Conservation (phyloP, 2,329 filamentous ascomycete species). For the Colletotrichum incanum region DNA sequence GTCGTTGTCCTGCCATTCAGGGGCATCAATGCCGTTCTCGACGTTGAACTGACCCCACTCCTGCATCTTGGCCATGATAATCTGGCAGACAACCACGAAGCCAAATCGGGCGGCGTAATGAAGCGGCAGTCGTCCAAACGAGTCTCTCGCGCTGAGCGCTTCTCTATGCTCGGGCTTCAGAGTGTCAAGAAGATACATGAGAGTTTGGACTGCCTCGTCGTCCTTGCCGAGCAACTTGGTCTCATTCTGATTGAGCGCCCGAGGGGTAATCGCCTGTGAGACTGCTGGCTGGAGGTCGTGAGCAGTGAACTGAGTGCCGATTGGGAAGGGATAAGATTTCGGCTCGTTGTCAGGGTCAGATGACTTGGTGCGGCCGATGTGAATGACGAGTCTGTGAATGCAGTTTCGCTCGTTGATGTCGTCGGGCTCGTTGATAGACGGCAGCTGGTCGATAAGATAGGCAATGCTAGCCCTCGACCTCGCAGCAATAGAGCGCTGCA, state of each 20-base stretch:
- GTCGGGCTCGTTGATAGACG: slow-evolving; percentile 85
- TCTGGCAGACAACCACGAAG: slow-evolving; percentile 89
- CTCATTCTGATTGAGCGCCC: slow-evolving; percentile 77
- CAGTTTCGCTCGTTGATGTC: slow-evolving; percentile 97
- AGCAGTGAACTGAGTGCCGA: slow-evolving; percentile 70
- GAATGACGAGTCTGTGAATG: slow-evolving; percentile 91
- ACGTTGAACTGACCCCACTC: slow-evolving; percentile 91
- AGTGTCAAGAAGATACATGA: slow-evolving; percentile 75
- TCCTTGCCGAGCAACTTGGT: slow-evolving; percentile 76
- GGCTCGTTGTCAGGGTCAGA: slow-evolving; percentile 63
- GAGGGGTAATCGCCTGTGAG: slow-evolving; percentile 74
- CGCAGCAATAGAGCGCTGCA: slow-evolving; percentile 83
- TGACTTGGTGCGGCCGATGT: slow-evolving; percentile 84
- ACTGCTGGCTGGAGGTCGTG: slow-evolving; percentile 87
- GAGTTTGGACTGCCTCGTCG: slow-evolving; percentile 82
- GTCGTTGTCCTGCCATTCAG: slow-evolving; percentile 92
- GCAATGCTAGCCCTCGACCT: slow-evolving; percentile 79
- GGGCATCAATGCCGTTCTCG: slow-evolving; percentile 87
- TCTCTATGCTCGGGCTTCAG: slow-evolving; percentile 77
- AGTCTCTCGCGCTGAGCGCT: slow-evolving; percentile 80
- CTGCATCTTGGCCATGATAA: slow-evolving; percentile 91
- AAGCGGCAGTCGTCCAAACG: slow-evolving; percentile 86
- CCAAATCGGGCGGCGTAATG: slow-evolving; percentile 97
- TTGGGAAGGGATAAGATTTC: slow-evolving; percentile 65
- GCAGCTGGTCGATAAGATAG: slow-evolving; percentile 78